Evolutionary conservation across 164 flowering plant species (phyloP).

Genomic region (Dillenia suffruticosa): DNA sequence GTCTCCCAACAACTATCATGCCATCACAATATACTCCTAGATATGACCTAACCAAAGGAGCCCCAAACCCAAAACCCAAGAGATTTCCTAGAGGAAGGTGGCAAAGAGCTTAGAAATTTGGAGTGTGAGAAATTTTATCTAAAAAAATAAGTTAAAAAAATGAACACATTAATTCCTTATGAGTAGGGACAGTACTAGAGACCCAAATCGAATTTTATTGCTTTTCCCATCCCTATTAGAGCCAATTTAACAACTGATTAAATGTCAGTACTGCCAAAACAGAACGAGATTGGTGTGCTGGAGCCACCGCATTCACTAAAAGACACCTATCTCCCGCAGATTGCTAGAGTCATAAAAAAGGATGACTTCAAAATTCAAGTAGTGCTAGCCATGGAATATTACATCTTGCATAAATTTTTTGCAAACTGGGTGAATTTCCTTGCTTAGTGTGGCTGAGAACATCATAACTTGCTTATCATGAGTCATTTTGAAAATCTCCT

Average conservation of each 20-base stretch:
- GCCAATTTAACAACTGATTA: too few relatives aligned
- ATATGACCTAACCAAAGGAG: conserved; percentile 3
- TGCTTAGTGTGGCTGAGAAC: conserved; percentile 99
- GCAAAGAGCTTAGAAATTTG: too few relatives aligned
- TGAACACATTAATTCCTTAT: too few relatives aligned
- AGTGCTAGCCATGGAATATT: conserved; percentile 69
- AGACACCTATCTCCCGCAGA: conserved; percentile 19
- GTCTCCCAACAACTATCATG: conserved; percentile 7
- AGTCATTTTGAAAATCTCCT: conserved; percentile 96
- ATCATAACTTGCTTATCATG: conserved; percentile 99
- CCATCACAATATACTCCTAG: conserved; percentile 6
- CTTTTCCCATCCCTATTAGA: too few relatives aligned
- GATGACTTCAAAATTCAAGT: conserved; percentile 42
- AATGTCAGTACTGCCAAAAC: too few relatives aligned
- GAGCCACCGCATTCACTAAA: conserved; percentile 10
- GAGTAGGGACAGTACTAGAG: too few relatives aligned
- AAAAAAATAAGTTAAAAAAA: too few relatives aligned
- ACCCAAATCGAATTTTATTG: too few relatives aligned
- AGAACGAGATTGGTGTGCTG: not conserved
- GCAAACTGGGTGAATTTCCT: conserved; percentile 99
- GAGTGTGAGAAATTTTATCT: too few relatives aligned
- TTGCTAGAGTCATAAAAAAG: conserved; percentile 32
- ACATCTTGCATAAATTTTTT: conserved; percentile 99
- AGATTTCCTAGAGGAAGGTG: not conserved
- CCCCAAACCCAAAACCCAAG: not conserved